Evolutionary conservation across 345 rosid genomes (phyloP), one percentile per base, ranked within the genome.

Genomic region (Citrus reticulata): DNA sequence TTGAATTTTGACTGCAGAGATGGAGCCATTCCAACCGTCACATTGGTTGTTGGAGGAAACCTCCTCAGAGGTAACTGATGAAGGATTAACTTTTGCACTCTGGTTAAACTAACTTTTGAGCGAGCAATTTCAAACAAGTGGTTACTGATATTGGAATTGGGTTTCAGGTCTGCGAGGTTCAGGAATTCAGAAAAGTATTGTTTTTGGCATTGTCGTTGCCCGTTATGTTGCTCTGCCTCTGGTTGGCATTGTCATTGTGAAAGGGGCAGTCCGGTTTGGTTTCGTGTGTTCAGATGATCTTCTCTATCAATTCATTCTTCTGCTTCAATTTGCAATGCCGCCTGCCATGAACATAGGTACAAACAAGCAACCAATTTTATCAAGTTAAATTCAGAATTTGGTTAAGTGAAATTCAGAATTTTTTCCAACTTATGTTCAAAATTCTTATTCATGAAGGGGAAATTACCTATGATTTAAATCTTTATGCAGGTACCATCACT

Each of bases 251-350:
- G 54, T 78, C 13, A 77, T 91, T 17, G 88, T 88, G 9, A 79
- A 72, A 79, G 90, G 82, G 49, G 94, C 90, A 4, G 62, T 79
- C 40, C 79, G 66, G 30, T 74, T 87, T 2, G 93, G 94, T 70
- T 80, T 92, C 39, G 73, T 92, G 73, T 78, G 87, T 19, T 35
- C 80, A 54, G 58, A 54, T 1, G 93, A 91, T 81, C 94, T 93
- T 2, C 77, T 92, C 63, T 92, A 92, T 80, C 88, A 76, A 77
- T 91, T 92, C 70, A 74, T 91, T 85, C 91, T 89, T 67, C 83
- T 92, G 80, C 88, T 92, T 79, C 97, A 92, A 55, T 90, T 82
- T 76, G 89, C 91, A 7, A 85, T 92, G 30, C 97, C 97, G 14
- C 97, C 97, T 22, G 97, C 94, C 9, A 84, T 81, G 87, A 85